These are phyloP conservation scores for Microdochium paspali DNA, from an alignment of 2,329 filamentous ascomycete species.

Conservation along the genomic window DNA sequence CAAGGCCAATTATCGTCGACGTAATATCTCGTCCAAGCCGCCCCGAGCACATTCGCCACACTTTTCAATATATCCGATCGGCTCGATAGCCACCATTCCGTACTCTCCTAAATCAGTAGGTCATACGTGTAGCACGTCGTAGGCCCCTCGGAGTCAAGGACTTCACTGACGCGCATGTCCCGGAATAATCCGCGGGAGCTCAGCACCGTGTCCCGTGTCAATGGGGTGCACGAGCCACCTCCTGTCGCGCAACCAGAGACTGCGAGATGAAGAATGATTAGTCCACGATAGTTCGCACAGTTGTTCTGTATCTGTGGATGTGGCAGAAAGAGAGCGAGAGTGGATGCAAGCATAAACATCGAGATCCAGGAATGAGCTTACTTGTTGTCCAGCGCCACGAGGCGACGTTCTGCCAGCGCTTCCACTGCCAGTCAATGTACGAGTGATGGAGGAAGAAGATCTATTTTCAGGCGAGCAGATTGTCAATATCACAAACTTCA, in stretches of 20 bases:
- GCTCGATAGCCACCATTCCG: too few relatives aligned
- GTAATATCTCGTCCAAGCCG: too few relatives aligned
- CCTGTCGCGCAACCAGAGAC: neutral
- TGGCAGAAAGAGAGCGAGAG: neutral
- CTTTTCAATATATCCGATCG: too few relatives aligned
- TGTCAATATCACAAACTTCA: too few relatives aligned
- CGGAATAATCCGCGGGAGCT: neutral
- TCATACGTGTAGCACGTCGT: neutral
- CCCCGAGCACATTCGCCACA: too few relatives aligned
- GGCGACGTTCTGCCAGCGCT: constrained; percentile 16
- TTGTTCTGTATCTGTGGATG: neutral
- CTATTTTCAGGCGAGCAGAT: neutral
- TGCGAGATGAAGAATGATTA: neutral
- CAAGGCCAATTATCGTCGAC: too few relatives aligned
- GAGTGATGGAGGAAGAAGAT: constrained; percentile 23
- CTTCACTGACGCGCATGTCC: neutral
- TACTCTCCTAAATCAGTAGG: neutral
- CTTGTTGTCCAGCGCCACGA: constrained; percentile 12
- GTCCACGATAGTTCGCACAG: neutral
- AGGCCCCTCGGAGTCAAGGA: neutral
- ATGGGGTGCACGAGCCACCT: neutral
- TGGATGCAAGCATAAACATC: neutral
- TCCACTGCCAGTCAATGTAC: constrained; percentile 18
- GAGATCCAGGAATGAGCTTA: neutral
- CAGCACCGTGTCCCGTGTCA: neutral